phyloP scores from a whole-genome alignment of 495 filamentous ascomycete species.

The Talaromyces stipitatus region DNA sequence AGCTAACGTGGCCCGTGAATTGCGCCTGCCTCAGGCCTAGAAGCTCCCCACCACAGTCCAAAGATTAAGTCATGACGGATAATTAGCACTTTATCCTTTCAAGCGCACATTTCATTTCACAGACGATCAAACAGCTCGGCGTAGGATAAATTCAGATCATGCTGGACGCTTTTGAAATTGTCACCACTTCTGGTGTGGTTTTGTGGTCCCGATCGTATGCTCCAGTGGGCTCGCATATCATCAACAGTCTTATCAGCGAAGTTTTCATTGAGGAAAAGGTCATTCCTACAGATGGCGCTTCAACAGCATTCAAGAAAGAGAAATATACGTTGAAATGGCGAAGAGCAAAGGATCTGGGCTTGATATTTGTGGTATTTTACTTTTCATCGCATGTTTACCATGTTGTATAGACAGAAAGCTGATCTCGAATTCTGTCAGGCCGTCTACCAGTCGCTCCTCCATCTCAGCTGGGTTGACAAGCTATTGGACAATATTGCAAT shows the following conservation, averaged over 20 bases:
- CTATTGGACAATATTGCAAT: constrained; percentile 89
- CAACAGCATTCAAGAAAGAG: constrained; percentile 75
- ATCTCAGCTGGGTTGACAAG: constrained; percentile 95
- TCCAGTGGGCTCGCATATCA: constrained; percentile 66
- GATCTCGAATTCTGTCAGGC: constrained; percentile 48
- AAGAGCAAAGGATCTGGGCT: constrained; percentile 76
- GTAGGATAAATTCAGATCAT: constrained; percentile 35
- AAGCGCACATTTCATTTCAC: not conserved
- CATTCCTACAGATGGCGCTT: constrained; percentile 41
- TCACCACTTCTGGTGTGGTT: constrained; percentile 93
- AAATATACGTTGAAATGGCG: constrained; percentile 96
- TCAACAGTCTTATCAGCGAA: constrained; percentile 92
- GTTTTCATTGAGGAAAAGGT: constrained; percentile 94
- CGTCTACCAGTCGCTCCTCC: constrained; percentile 90
- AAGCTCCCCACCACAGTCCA: constrained; percentile 1
- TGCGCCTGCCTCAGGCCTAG: not conserved
- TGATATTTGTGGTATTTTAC: constrained; percentile 88
- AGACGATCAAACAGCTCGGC: not conserved
- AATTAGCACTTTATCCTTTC: too few species aligned
- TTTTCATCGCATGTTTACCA: not conserved
- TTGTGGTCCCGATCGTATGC: constrained; percentile 89
- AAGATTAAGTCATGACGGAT: not conserved
- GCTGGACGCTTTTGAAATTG: constrained; percentile 93
- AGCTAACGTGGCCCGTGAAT: constrained; percentile 2
- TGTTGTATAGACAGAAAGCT: not conserved